A percentile compares a stretch with the other conserved stretches of the same genome.
Evolutionary conservation across 2,329 filamentous ascomycete genomes (phyloP).

Genomic region (Dactylellina cionopaga): DNA sequence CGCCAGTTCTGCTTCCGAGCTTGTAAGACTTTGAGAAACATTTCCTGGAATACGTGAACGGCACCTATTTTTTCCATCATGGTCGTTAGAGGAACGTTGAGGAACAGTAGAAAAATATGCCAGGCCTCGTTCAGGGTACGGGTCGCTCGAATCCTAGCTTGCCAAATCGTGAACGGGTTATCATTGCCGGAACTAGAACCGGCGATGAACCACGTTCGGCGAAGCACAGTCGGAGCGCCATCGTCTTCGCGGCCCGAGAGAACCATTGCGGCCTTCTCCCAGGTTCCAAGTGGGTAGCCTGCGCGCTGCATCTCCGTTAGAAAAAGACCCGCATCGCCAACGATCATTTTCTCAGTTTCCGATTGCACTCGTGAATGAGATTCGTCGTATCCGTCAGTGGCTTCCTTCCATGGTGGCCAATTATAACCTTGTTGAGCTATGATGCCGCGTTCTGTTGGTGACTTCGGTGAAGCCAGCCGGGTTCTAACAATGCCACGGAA

Average conservation of each 20-base stretch:
- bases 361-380: constrained; percentile 27
- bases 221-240: constrained; percentile 54
- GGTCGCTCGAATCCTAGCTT: constrained; percentile 55
- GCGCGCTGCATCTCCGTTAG: constrained; percentile 55
- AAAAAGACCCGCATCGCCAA: constrained; percentile 52
- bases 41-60: constrained; percentile 52
- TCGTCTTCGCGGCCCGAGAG: constrained; percentile 54
- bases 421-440: constrained; percentile 41
- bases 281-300: constrained; percentile 51
- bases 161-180: constrained; percentile 24
- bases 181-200: constrained; percentile 19
- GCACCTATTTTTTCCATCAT: neutral
- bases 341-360: constrained; percentile 11
- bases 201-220: constrained; percentile 52
- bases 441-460: constrained; percentile 15
- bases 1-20: constrained; percentile 43
- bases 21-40: constrained; percentile 54
- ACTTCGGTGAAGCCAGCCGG: constrained; percentile 30
- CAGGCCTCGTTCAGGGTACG: constrained; percentile 57
- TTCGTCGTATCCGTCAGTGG: constrained; percentile 53
- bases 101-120: constrained; percentile 53
- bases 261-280: constrained; percentile 55
- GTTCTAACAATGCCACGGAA: constrained; percentile 46
- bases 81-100: constrained; percentile 3
- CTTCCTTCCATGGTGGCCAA: constrained; percentile 56